phyloP scores from a whole-genome alignment of 768 basidiomycete genomes.

The Tubosaeta sp. region DNA sequence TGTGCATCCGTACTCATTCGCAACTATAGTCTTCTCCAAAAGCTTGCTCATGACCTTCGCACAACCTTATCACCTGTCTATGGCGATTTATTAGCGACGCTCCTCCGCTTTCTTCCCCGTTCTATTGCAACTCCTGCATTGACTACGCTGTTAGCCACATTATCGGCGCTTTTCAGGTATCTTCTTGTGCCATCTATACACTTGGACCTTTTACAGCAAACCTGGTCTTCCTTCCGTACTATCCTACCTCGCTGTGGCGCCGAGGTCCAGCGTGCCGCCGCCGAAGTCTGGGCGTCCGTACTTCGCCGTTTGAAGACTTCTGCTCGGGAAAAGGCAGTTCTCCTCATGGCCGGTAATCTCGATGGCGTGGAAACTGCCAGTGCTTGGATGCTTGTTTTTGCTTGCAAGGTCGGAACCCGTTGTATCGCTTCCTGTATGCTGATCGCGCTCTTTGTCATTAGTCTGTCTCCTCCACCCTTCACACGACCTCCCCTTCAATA shows the following conservation, averaged over 20 bases:
- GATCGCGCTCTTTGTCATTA: background rate
- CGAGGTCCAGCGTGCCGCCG: constrained; percentile 72
- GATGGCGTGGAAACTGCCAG: constrained; percentile 55
- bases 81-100: constrained; percentile 45
- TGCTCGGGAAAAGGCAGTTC: constrained; percentile 52
- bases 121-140: constrained; percentile 58
- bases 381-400: constrained; percentile 72
- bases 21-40: constrained; percentile 62
- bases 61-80: constrained; percentile 67
- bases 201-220: constrained; percentile 47
- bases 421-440: background rate
- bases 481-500: constrained; percentile 67
- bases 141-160: constrained; percentile 60
- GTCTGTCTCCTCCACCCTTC: constrained; percentile 82
- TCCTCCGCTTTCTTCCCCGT: constrained; percentile 55
- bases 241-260: constrained; percentile 56
- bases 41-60: constrained; percentile 76
- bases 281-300: constrained; percentile 84
- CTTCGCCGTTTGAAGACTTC: constrained; percentile 66
- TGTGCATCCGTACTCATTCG: constrained; percentile 6
- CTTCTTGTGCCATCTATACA: constrained; percentile 63
- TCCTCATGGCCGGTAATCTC: constrained; percentile 48
- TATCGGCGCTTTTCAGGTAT: constrained; percentile 67
- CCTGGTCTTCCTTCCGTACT: constrained; percentile 53
- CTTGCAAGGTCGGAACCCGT: constrained; percentile 58